Percentiles rank a stretch among this genome's conserved stretches.
phyloP scores from a whole-genome alignment of 495 filamentous ascomycete genomes.

The Neurospora sp. region DNA sequence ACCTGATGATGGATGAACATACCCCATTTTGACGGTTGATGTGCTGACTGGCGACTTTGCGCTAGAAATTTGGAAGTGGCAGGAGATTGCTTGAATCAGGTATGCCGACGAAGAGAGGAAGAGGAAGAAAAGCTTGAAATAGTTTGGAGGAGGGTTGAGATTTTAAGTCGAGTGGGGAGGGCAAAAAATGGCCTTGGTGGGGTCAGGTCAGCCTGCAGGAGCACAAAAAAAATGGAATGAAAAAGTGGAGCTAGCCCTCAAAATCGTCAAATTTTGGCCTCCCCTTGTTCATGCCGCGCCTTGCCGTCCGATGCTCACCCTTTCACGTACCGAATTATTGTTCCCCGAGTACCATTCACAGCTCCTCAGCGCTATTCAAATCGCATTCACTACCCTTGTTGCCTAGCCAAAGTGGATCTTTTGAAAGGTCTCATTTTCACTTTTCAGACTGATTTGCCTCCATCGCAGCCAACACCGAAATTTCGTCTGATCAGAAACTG shows the following conservation, averaged over 20 bases:
- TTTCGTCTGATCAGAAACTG: background rate
- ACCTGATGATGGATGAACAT: slow-evolving; percentile 3
- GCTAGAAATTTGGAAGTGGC: slow-evolving; percentile 20
- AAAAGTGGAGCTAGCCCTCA: slow-evolving; percentile 20
- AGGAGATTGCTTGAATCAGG: slow-evolving; percentile 29
- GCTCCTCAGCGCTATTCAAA: background rate
- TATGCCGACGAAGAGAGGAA: slow-evolving; percentile 27
- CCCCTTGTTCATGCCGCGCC: slow-evolving; percentile 13
- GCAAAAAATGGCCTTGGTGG: slow-evolving; percentile 14
- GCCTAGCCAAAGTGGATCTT: background rate
- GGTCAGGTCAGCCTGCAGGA: slow-evolving; percentile 4
- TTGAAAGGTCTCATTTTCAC: background rate
- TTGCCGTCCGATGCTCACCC: slow-evolving; percentile 9
- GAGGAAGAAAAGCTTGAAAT: slow-evolving; percentile 13
- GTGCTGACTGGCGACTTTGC: slow-evolving; percentile 13
- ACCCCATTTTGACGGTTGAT: slow-evolving; percentile 25
- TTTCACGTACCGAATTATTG: background rate
- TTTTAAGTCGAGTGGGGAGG: slow-evolving; percentile 20
- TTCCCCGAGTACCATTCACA: background rate
- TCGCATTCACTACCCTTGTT: background rate
- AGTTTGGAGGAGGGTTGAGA: slow-evolving; percentile 19
- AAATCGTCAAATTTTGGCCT: slow-evolving; percentile 5
- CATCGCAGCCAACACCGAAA: background rate
- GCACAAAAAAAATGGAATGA: slow-evolving; percentile 14
- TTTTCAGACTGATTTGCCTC: background rate